Conservation (phyloP, 2,329 filamentous ascomycete species). For the Colletotrichum zoysiae region DNA sequence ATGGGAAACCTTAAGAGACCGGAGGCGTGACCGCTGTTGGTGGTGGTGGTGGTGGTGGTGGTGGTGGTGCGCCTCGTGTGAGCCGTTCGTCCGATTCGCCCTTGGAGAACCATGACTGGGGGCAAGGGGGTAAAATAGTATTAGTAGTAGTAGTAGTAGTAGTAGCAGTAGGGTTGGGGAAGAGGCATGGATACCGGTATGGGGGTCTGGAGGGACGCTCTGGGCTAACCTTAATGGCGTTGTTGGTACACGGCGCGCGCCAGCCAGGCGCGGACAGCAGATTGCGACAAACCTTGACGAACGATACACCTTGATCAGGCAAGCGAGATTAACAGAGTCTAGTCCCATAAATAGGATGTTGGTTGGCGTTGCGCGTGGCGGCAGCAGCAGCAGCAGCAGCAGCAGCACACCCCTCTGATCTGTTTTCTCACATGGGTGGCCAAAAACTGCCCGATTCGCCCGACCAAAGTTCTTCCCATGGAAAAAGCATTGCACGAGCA, state of each 20-base stretch:
- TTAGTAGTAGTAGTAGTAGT: too few relatives aligned
- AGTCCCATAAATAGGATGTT: background rate
- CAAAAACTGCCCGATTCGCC: constrained; percentile 20
- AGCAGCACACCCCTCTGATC: background rate
- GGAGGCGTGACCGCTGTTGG: background rate
- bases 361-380: too few relatives aligned
- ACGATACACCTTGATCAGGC: background rate
- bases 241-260: constrained; percentile 8
- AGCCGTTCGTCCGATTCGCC: constrained; percentile 27
- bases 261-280: background rate
- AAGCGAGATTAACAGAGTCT: background rate
- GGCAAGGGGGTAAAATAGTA: too few relatives aligned
- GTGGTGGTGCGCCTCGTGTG: background rate
- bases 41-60: too few relatives aligned
- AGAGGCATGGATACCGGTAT: too few relatives aligned
- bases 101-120: background rate
- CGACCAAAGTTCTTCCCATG: background rate
- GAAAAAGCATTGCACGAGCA: background rate
- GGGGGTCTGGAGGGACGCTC: background rate
- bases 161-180: too few relatives aligned
- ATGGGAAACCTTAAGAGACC: background rate
- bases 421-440: background rate
- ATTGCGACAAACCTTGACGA: background rate
- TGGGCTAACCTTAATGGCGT: constrained; percentile 30
- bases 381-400: too few relatives aligned